Evolutionary conservation across 768 basidiomycete species (phyloP).

Genomic region (Phanerochaete sordida): DNA sequence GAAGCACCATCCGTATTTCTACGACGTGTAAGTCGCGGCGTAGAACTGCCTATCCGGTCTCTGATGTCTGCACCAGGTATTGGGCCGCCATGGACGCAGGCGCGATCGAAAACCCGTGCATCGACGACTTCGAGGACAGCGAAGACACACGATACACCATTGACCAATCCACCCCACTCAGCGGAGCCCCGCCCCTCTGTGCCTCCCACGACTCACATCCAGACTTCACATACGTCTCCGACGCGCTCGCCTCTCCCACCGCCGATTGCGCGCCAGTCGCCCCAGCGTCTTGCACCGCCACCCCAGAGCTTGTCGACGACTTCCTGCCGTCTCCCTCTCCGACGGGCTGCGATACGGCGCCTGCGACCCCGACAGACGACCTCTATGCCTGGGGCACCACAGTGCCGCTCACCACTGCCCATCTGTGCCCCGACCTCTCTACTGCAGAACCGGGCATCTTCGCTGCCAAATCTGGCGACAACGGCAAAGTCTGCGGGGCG

Average conservation of each 20-base stretch:
- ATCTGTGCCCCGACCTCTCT: too few relatives aligned
- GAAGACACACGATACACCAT: too few relatives aligned
- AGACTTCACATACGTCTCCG: constrained; percentile 2
- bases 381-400: too few relatives aligned
- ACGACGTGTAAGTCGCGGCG: neutral
- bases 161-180: too few relatives aligned
- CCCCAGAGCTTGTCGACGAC: neutral
- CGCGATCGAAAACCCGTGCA: neutral
- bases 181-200: neutral
- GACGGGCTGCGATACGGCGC: too few relatives aligned
- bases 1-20: neutral
- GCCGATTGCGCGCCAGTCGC: too few relatives aligned
- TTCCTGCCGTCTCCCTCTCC: neutral
- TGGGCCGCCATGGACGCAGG: neutral
- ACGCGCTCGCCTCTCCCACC: neutral
- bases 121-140: neutral
- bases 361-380: too few relatives aligned
- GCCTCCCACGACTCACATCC: neutral
- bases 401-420: too few relatives aligned
- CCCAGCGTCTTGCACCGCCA: too few relatives aligned
- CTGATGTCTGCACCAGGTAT: neutral
- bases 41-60: neutral
- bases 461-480: too few relatives aligned
- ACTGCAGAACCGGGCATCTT: too few relatives aligned
- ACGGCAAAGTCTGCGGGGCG: too few relatives aligned